Evolutionary conservation across 805 yeast genomes (phyloP), one percentile per base, ranked within the genome.

Genomic region (Zygotorulaspora florentina): DNA sequence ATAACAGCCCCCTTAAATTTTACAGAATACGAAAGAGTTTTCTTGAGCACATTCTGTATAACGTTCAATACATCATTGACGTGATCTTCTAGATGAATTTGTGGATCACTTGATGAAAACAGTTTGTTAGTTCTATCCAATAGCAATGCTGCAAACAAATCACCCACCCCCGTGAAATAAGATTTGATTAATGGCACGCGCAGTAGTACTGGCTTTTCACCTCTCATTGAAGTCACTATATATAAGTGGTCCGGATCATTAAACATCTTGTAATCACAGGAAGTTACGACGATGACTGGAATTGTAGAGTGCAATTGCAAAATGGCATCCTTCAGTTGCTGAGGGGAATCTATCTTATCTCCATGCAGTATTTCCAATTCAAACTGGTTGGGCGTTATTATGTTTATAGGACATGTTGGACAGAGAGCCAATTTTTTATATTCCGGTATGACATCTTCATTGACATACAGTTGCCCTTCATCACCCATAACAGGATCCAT

Each of bases 401-500:
- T 57, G 35, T 72, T 70, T 1, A 85, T 75, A n/a, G 54, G 47
- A 1, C 76, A 76, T 6, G 66, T 58, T 11, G 47, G 45, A 28
- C 83, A 59, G n/a, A 82, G 65, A 9, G 34, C 51, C 46, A 49
- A 25, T 12, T 68, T 52, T 53, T 71, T 68, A 57, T 83, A 83
- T 2, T 73, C 63, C 0, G 77, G 77, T 0, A 83, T 68, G 25
- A 82, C 73, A 10, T 68, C 74, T 45, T 73, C 74, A 48, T 73
- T 74, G 1, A 91, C 96, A 62, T 91, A 91, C 4, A 89, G 62
- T 46, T 72, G 74, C 0, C 96, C 96, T 56, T 87, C 83, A 60
- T 91, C 98, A 6, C 98, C 98, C 64, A 91, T 68, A 0, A 91
- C 93, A 0, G 98, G 98, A 62, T 91, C 98, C 42, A 91, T 61